phyloP scores from a whole-genome alignment of 768 basidiomycete species.

The Chalciporus piperatus region DNA sequence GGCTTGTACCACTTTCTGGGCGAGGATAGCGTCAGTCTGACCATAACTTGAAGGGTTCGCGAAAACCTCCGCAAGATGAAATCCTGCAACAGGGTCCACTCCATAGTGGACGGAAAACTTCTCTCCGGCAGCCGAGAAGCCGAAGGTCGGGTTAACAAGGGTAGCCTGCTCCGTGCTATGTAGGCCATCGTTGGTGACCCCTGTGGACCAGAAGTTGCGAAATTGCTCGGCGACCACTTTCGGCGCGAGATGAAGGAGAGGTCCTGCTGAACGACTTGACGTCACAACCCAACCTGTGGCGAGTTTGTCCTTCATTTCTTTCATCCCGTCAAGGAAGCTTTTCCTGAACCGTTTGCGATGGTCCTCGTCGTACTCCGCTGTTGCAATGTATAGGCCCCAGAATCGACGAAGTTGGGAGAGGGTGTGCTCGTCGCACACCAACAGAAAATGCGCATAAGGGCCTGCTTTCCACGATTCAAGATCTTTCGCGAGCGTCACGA shows the following conservation, averaged over 20 bases:
- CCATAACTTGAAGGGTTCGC: constrained; percentile 1
- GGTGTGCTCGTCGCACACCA: constrained; percentile 22
- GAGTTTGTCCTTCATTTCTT: constrained; percentile 2
- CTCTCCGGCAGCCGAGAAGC: constrained; percentile 22
- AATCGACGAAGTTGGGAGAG: constrained; percentile 20
- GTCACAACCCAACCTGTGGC: neutral
- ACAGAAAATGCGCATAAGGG: constrained; percentile 27
- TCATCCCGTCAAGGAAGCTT: constrained; percentile 20
- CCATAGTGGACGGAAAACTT: constrained; percentile 30
- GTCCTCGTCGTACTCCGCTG: constrained; percentile 10
- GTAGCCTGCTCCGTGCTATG: constrained; percentile 12
- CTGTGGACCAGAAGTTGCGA: constrained; percentile 23
- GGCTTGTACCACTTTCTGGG: constrained; percentile 17
- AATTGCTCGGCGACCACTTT: constrained; percentile 18
- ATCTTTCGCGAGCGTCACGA: constrained; percentile 13
- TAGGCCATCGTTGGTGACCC: constrained; percentile 25
- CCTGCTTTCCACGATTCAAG: constrained; percentile 24
- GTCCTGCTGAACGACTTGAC: constrained; percentile 29
- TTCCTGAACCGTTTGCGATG: constrained; percentile 13
- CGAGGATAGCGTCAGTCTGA: constrained; percentile 7
- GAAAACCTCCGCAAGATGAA: constrained; percentile 31
- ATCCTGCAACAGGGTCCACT: constrained; percentile 28
- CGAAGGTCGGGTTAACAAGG: constrained; percentile 30
- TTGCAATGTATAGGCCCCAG: constrained; percentile 20
- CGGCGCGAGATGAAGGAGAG: constrained; percentile 14